Base-by-base conservation (phyloP, 2,329 filamentous ascomycete genomes). In the Alternaria angustiovoidea region DNA sequence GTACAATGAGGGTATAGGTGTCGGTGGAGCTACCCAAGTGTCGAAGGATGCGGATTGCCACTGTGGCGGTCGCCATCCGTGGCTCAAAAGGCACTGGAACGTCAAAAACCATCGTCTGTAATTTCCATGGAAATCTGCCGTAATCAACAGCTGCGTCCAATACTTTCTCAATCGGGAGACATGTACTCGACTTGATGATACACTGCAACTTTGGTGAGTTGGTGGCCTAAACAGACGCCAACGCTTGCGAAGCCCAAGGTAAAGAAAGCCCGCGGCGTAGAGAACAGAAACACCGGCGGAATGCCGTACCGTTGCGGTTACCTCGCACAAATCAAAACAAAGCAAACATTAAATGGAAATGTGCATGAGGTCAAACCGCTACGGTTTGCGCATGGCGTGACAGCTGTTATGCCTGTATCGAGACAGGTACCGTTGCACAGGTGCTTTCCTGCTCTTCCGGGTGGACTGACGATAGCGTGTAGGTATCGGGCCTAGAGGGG, bases 81-180 rank as follows among this genome's bases (percentile, higher is more conserved):
- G 54, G 58, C 58, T 32, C 48, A 12, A 24, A 43, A 46, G 48
- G 43, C 36, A 57, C 58, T 47, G 34, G 58, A 61, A 57, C 52
- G 54, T 36, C 54, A 49, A 41, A 41, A 41, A 57, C 48, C 36
- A 36, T 46, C 41, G 22, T 57, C 26, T 41, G 24, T 48, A 41
- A 42, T 44, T 55, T 56, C 59, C 59, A 53, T 49, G 32, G 48
- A 59, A 53, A 49, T 62, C 48, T 47, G 51, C 64, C 54, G 34
- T 32, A 43, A 60, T 64, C 64, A 41, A 62, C 57, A 51, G 43
- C 44, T 54, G n/a, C 6, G 46, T 28, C 12, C 44, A 16, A 26
- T 58, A 63, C 59, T 51, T 64, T 22, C 62, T 57, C 20, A n/a
- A 55, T 54, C 12, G 46, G 48, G 58, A 22, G 34, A 44, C 32